Evolutionary conservation across 225 moss, liverwort and hornwort species (phyloP).

Genomic region (Polytrichum commune): DNA sequence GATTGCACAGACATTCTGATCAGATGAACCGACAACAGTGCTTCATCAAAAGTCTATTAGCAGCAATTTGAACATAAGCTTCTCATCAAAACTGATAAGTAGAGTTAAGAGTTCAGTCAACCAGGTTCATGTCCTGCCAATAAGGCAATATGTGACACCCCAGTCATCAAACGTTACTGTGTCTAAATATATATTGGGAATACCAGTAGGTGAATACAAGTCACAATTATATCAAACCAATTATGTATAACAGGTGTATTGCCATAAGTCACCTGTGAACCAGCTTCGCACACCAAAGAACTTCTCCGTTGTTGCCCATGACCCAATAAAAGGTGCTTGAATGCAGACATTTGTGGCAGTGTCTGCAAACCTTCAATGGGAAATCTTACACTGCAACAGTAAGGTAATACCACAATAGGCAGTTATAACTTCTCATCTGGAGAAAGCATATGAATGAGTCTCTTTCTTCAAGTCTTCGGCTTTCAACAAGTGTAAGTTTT

Average conservation of each 20-base stretch:
- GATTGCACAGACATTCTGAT: not conserved
- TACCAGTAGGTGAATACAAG: not conserved
- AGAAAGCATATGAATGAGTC: too few relatives aligned
- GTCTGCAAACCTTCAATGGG: too few relatives aligned
- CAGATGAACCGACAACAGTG: not conserved
- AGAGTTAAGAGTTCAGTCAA: not conserved
- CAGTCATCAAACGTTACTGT: not conserved
- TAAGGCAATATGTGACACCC: not conserved
- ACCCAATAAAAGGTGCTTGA: too few relatives aligned
- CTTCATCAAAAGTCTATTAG: not conserved
- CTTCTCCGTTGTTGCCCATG: not conserved
- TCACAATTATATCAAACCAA: not conserved
- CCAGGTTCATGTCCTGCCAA: not conserved
- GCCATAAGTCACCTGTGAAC: not conserved
- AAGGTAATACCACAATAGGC: too few relatives aligned
- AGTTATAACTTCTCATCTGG: too few relatives aligned
- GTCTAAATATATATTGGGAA: not conserved
- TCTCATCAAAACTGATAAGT: not conserved
- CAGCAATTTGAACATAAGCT: not conserved
- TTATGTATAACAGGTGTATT: not conserved
- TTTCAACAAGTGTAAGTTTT: too few relatives aligned
- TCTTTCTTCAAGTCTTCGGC: too few relatives aligned
- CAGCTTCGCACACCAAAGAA: not conserved
- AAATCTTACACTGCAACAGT: too few relatives aligned
- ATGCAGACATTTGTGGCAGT: too few relatives aligned